Conservation (phyloP, 179 eudicot genomes). For the Carnegiea gigantea region DNA sequence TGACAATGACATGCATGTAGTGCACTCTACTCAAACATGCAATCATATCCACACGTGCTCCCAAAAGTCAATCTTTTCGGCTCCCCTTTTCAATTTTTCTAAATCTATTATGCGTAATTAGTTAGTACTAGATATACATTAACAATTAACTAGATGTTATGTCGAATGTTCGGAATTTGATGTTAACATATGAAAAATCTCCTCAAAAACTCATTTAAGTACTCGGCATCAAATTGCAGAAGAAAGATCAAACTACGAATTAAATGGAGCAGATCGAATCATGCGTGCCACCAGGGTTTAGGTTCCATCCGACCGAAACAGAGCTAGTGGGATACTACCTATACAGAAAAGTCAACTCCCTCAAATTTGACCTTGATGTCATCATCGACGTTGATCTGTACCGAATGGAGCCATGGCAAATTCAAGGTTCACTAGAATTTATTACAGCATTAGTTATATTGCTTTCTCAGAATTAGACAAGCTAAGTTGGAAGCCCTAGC, state of each 20-base stretch:
- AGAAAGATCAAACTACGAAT: background rate
- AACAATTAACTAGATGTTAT: too few relatives aligned
- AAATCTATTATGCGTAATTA: background rate
- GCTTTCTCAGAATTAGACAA: too few relatives aligned
- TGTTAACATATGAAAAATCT: too few relatives aligned
- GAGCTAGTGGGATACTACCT: constrained; percentile 86
- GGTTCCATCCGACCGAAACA: constrained; percentile 92
- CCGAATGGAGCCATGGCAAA: constrained; percentile 90
- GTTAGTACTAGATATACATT: background rate
- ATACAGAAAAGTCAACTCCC: constrained; percentile 58
- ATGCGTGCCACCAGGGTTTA: constrained; percentile 84
- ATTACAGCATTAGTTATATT: background rate
- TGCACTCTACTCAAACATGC: constrained; percentile 75
- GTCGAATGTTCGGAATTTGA: too few relatives aligned
- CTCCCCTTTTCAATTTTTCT: constrained; percentile 21
- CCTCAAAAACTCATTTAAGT: too few relatives aligned
- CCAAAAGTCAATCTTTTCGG: constrained; percentile 60
- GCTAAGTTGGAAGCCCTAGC: too few relatives aligned
- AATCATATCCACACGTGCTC: constrained; percentile 33
- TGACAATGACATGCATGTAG: constrained; percentile 42
- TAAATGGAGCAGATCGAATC: constrained; percentile 54
- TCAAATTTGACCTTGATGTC: constrained; percentile 68
- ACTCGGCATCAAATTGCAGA: background rate
- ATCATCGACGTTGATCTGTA: constrained; percentile 79
- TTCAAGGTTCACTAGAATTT: constrained; percentile 45